phyloP scores from a whole-genome alignment of 495 filamentous ascomycete species.

The Xylaria flabelliformis region DNA sequence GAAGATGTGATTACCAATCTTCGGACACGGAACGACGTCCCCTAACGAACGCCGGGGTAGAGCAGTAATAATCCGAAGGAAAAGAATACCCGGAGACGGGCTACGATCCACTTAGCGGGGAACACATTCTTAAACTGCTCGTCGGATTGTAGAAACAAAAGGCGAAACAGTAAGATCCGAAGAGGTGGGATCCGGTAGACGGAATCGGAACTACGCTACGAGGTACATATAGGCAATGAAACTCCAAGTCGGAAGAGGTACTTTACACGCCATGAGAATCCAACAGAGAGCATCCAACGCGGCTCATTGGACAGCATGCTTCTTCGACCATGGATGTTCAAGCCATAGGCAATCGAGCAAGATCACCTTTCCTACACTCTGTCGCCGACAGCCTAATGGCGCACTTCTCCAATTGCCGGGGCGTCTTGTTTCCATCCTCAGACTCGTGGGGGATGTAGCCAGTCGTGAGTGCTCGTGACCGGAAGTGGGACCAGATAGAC shows the following conservation, averaged over 20 bases:
- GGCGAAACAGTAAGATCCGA: background rate
- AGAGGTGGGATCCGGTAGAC: background rate
- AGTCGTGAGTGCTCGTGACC: conserved; percentile 22
- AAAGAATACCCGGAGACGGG: conserved; percentile 15
- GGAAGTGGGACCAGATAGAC: conserved; percentile 22
- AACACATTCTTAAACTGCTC: background rate
- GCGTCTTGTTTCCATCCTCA: background rate
- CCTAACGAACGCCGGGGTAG: background rate
- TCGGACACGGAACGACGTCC: background rate
- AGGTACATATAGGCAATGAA: background rate
- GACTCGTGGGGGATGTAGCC: conserved; percentile 20
- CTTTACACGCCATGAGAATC: background rate
- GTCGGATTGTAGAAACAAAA: background rate
- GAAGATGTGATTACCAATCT: background rate
- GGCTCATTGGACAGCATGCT: conserved; percentile 1
- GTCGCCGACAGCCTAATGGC: background rate
- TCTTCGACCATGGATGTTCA: background rate
- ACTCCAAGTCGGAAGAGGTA: background rate
- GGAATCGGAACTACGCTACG: background rate
- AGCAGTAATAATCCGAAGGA: conserved; percentile 5
- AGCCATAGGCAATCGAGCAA: background rate
- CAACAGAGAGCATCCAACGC: background rate
- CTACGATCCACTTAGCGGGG: conserved; percentile 2
- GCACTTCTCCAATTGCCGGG: conserved; percentile 3
- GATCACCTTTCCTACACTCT: background rate